These are phyloP conservation scores for Tylopilus sp. DNA, from an alignment of 768 basidiomycete species.

Conservation along the genomic window DNA sequence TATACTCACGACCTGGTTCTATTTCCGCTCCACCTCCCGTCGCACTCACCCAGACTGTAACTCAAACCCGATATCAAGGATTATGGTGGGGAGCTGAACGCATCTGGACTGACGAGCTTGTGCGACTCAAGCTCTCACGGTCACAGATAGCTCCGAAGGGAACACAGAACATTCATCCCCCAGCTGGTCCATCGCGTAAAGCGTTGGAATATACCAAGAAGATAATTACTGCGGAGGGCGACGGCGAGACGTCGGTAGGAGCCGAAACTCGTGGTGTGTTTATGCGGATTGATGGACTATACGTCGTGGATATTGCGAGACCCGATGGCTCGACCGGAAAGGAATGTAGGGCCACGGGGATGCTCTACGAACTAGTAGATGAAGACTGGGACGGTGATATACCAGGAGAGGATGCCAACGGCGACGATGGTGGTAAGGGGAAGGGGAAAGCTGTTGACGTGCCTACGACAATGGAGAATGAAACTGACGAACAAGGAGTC, in stretches of 20 bases:
- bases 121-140: slow-evolving; percentile 71
- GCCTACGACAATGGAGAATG: slow-evolving; percentile 8
- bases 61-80: slow-evolving; percentile 68
- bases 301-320: slow-evolving; percentile 52
- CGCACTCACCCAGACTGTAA: slow-evolving; percentile 30
- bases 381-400: slow-evolving; percentile 53
- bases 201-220: slow-evolving; percentile 28
- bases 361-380: slow-evolving; percentile 77
- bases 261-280: slow-evolving; percentile 56
- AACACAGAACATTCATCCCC: slow-evolving; percentile 52
- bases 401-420: slow-evolving; percentile 27
- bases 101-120: slow-evolving; percentile 83
- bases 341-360: slow-evolving; percentile 68
- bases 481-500: background rate
- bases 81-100: slow-evolving; percentile 90
- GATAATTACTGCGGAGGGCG: slow-evolving; percentile 4
- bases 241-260: slow-evolving; percentile 16
- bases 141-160: slow-evolving; percentile 66
- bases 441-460: slow-evolving; percentile 33
- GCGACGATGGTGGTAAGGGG: slow-evolving; percentile 18
- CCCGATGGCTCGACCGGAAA: slow-evolving; percentile 40
- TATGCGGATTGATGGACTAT: slow-evolving; percentile 65
- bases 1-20: background rate
- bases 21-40: slow-evolving; percentile 16
- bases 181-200: slow-evolving; percentile 51